Evolutionary conservation across 345 rosid genomes (phyloP), one percentile per base, ranked within the genome.

Genomic region (Alliaria petiolata): DNA sequence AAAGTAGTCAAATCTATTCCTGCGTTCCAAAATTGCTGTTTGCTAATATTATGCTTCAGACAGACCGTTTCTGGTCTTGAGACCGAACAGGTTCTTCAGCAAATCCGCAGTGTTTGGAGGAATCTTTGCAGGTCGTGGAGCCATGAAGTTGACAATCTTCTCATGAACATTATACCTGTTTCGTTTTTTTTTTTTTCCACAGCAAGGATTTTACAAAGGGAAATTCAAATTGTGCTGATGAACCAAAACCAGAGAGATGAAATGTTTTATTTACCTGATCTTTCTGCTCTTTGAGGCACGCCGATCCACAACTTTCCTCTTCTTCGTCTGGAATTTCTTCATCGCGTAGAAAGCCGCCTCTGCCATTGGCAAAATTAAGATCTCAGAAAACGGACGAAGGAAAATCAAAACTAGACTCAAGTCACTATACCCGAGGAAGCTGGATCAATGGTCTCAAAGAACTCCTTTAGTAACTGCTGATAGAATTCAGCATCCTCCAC

Each of bases 201-300:
- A 40, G 38, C n/a, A 35, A 25, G 19, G 13, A 51, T 15, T 61
- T 31, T 36, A 3, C 8, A 10, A 19, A 25, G 7, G n/a, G 3
- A 47, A 35, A 44, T 49, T 26, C 36, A 69, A 49, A 13, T 33
- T 44, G 12, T 44, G 59, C 35, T 39, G 2, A 39, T 26, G n/a
- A 19, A 14, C 33, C 47, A 46, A 52, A 36, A 5, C 6, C 22
- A 67, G 33, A 38, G 16, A 15, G 53, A 26, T 12, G 20, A 34
- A 17, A 9, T 39, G 67, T 7, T 45, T n/a, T 46, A 11, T 55
- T 57, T 51, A 85, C 95, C 95, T 89, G 72, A 91, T 91, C 85
- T 88, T 95, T 46, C 96, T 85, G 77, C 91, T 81, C 83, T 95
- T 91, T 5, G 98, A 95, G 59, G 98, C 98, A 19, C 89, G 85